Conservation (phyloP, 495 filamentous ascomycete species). For the Daldinia childiae region DNA sequence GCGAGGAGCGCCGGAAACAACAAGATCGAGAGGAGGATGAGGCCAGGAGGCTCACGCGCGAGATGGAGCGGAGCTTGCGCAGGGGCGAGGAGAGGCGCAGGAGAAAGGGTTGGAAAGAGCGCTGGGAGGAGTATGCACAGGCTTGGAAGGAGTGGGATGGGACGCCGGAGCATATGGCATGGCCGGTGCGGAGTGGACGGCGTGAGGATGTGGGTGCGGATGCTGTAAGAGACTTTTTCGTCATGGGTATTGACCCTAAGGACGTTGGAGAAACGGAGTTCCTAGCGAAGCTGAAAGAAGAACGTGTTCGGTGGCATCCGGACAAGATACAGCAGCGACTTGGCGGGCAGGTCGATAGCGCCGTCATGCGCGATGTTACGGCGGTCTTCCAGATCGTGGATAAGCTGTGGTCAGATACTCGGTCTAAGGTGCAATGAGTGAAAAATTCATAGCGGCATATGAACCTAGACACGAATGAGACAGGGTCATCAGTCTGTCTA, state of each 20-base stretch:
- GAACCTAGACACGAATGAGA: not conserved
- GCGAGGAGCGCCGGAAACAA: conserved; percentile 54
- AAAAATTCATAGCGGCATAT: not conserved
- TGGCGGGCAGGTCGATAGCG: conserved; percentile 70
- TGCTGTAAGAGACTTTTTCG: conserved; percentile 54
- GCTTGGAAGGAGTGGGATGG: conserved; percentile 68
- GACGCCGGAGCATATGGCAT: conserved; percentile 65
- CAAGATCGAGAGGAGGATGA: conserved; percentile 54
- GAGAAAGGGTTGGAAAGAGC: conserved; percentile 49
- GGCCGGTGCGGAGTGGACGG: conserved; percentile 77
- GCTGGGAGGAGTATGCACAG: conserved; percentile 71
- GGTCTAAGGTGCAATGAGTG: conserved; percentile 42
- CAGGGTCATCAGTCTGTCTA: not conserved
- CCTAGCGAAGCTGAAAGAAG: conserved; percentile 73
- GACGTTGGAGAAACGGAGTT: conserved; percentile 67
- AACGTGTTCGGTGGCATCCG: conserved; percentile 95
- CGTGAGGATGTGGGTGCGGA: conserved; percentile 43
- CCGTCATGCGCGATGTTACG: conserved; percentile 79
- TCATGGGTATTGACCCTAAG: conserved; percentile 52
- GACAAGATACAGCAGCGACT: conserved; percentile 96
- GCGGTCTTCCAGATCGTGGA: conserved; percentile 93
- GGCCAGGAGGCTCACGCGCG: conserved; percentile 58
- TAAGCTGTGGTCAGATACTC: conserved; percentile 74
- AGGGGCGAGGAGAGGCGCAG: conserved; percentile 55
- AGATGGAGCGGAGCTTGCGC: conserved; percentile 61